Percentiles rank a stretch among this genome's conserved stretches.
phyloP scores from a whole-genome alignment of 2,329 filamentous ascomycete species.

The Colletotrichum plurivorum region DNA sequence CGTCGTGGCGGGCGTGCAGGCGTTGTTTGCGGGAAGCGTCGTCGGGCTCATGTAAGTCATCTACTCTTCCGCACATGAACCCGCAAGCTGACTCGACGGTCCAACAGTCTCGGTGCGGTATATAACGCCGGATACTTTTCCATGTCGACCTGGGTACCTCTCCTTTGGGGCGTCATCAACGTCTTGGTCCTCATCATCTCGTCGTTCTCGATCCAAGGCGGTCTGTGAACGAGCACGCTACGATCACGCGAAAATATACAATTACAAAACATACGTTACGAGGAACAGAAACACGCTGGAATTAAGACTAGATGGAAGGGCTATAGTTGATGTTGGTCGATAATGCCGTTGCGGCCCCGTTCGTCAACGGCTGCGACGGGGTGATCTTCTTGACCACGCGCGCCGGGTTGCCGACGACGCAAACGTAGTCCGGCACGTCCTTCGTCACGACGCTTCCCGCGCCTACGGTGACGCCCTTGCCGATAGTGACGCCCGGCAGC shows the following conservation, averaged over 20 bases:
- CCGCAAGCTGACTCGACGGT: slow-evolving; percentile 23
- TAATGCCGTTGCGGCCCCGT: slow-evolving; percentile 16
- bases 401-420: slow-evolving; percentile 78
- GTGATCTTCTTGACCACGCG: slow-evolving; percentile 64
- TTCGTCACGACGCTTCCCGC: slow-evolving; percentile 89
- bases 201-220: slow-evolving; percentile 93
- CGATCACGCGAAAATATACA: not conserved
- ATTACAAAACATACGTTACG: not conserved
- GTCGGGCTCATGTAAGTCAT: slow-evolving; percentile 81
- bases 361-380: slow-evolving; percentile 44
- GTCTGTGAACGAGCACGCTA: slow-evolving; percentile 68
- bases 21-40: slow-evolving; percentile 83
- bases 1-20: slow-evolving; percentile 81
- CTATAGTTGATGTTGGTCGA: slow-evolving; percentile 33
- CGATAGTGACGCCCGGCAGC: slow-evolving; percentile 83
- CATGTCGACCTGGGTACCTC: slow-evolving; percentile 96
- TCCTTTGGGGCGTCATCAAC: slow-evolving; percentile 89
- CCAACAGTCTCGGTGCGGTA: slow-evolving; percentile 78
- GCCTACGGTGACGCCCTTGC: slow-evolving; percentile 80
- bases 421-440: slow-evolving; percentile 74
- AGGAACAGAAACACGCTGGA: not conserved
- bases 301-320: slow-evolving; percentile 31
- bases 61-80: not conserved
- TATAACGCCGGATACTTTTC: slow-evolving; percentile 87
- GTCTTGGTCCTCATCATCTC: slow-evolving; percentile 86